Base-by-base conservation (phyloP, 306 rosid species). In the Chamaecrista fasciculata region DNA sequence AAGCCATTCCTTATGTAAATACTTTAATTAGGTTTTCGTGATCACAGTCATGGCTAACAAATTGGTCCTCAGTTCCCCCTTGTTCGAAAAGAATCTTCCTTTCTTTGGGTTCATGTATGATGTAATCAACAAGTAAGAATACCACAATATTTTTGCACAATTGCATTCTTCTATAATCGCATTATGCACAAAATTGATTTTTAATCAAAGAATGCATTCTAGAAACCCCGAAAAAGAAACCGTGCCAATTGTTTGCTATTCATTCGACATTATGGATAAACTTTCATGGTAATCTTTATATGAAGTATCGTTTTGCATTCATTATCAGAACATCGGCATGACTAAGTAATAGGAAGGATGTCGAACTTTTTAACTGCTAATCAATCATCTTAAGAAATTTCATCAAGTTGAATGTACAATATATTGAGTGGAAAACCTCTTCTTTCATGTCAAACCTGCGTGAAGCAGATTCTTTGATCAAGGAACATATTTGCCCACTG, bases 381-480 rank as follows among this genome's bases (percentile, higher is more conserved):
- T 24, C 11, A 69, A 50, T 69, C 21, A 26, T 49, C 40, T 6
- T 10, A 40, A 48, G 37, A 62, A 72, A 80, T 47, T 63, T 60
- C 43, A 72, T 56, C 77, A 57, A 25, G 64, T 58, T 56, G 64
- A 78, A 71, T 65, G 62, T 46, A 53, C 37, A 46, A 62, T 21
- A 79, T 63, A 47, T 60, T 48, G 71, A 87, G 70, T 56, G 50
- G 48, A 72, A 42, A 72, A 93, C 97, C 98, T 93, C 97, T 82
- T 90, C 98, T 78, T 93, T 93, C 90, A 93, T 80, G 77, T 93
- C 96, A 80, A 90, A 80, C 79, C 83, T 86, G 79, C 87, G 92
- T 23, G 98, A 80, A 73, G 94, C 94, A 69, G 94, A 65, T 71
- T 93, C 98, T 83, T 82, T 93, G 74, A 88, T 76, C 67, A 93